A percentile compares a stretch with the other conserved stretches of the same genome.
These are phyloP conservation scores for Cercophora scortea DNA, from an alignment of 495 filamentous ascomycete genomes.

Conservation along the genomic window DNA sequence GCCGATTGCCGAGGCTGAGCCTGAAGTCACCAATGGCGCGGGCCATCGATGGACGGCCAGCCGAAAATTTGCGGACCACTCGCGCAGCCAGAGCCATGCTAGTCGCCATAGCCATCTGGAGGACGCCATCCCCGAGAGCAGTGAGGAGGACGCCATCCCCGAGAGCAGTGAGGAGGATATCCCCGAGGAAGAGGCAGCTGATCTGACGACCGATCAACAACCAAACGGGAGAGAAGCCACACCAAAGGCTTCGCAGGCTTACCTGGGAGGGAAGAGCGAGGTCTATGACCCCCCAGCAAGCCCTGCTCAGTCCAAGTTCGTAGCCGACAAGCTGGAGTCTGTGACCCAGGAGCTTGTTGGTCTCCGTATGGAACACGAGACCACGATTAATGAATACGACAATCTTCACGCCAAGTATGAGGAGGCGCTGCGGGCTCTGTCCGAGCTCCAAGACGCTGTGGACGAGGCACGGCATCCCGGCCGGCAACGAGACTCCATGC, in stretches of 20 bases:
- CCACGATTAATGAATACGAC: slow-evolving; percentile 72
- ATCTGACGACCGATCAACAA: slow-evolving; percentile 17
- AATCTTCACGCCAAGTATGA: slow-evolving; percentile 84
- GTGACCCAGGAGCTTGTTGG: slow-evolving; percentile 90
- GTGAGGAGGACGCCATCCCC: slow-evolving; percentile 43
- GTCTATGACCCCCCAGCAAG: slow-evolving; percentile 44
- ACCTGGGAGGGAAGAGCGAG: slow-evolving; percentile 5
- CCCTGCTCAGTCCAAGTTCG: slow-evolving; percentile 74
- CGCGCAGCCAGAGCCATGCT: slow-evolving; percentile 40
- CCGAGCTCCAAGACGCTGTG: slow-evolving; percentile 74
- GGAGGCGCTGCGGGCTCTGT: slow-evolving; percentile 71
- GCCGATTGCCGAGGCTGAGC: slow-evolving; percentile 23
- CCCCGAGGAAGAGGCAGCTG: slow-evolving; percentile 21
- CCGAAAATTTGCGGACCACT: slow-evolving; percentile 38
- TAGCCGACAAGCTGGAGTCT: slow-evolving; percentile 87
- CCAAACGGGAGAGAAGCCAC: slow-evolving; percentile 24
- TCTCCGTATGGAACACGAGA: slow-evolving; percentile 82
- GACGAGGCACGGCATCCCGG: slow-evolving; percentile 71
- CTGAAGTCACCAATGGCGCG: slow-evolving; percentile 25
- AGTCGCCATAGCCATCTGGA: slow-evolving; percentile 42
- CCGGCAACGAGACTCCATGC: slow-evolving; percentile 43
- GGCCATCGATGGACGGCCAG: slow-evolving; percentile 35
- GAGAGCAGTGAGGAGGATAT: slow-evolving; percentile 31
- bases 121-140: slow-evolving; percentile 45
- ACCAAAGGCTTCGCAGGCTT: slow-evolving; percentile 16